Evolutionary conservation across 2,329 filamentous ascomycete genomes (phyloP).

Genomic region (Colletotrichum salicis): DNA sequence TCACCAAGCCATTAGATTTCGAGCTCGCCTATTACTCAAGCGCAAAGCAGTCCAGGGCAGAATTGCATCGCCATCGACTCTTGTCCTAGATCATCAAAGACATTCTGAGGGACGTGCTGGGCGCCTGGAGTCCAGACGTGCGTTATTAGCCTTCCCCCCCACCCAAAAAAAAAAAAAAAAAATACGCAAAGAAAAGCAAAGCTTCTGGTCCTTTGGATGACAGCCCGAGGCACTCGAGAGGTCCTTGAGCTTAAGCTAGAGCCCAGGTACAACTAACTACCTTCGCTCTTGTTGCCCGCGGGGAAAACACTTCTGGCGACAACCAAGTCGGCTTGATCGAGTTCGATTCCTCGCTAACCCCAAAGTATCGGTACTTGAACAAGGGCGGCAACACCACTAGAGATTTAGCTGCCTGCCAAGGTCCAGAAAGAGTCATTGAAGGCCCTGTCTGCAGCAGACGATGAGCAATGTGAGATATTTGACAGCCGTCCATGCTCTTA

Average conservation of each 20-base stretch:
- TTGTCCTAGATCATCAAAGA: constrained; percentile 1
- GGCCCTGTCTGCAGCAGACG: neutral
- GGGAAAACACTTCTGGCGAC: neutral
- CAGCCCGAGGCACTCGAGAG: neutral
- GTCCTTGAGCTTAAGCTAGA: neutral
- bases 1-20: too few species aligned
- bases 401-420: neutral
- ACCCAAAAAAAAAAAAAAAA: neutral
- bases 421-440: neutral
- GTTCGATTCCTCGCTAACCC: neutral
- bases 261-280: neutral
- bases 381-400: neutral
- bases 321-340: too few species aligned
- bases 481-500: neutral
- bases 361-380: neutral
- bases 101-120: neutral
- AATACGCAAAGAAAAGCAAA: neutral
- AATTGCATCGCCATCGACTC: too few species aligned
- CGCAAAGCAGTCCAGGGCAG: too few species aligned
- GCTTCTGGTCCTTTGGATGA: neutral
- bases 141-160: too few species aligned
- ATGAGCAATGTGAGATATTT: neutral
- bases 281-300: neutral
- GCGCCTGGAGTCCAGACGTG: neutral
- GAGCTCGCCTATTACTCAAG: too few species aligned